Evolutionary conservation across 2,329 filamentous ascomycete genomes (phyloP), one percentile per base, ranked within the genome.

Genomic region (Fusarium transvaalense): DNA sequence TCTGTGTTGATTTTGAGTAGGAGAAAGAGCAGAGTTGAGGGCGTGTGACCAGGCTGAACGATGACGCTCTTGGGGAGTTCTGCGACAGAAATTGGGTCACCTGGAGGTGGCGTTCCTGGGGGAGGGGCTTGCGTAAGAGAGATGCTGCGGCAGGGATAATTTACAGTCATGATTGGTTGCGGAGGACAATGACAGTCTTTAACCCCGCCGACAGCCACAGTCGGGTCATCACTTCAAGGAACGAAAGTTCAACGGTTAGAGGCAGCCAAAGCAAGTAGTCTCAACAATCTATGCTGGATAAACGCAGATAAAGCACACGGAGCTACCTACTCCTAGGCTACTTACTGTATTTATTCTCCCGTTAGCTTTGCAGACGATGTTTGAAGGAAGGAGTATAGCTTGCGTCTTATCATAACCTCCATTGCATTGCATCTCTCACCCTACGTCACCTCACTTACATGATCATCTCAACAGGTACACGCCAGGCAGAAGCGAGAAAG

Each of bases 111-210:
- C 64, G 67, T 57, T 55, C 43, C 56, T 39, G 67, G 55, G 59
- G 51, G 60, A 65, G 57, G 69, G 69, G 69, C 69, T 71, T 71
- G 69, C 69, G 69, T 71, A 71, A 71, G 70, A 54, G 43, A 23
- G 25, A n/a, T 27, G 35, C 32, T 29, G 14, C 13, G 27, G 31
- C 31, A 56, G 51, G 50, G 48, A 41, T 23, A 2, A 25, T 14
- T 1, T 10, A 15, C 12, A 9, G 8, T 3, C 12, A 3, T 64
- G 59, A 65, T 71, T 71, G 69, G 68, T 3, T 37, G 25, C 9
- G 3, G 12, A 21, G 13, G 13, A 23, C 32, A 34, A 54, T 53
- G 23, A 50, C 58, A 70, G 54, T 69, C 32, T 54, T 13, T 13
- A 54, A 53, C 57, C 47, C 60, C 56, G 47, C 60, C 59, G 35